Conservation (phyloP, 2,329 filamentous ascomycete species). For the Raffaelea ambrosiae region DNA sequence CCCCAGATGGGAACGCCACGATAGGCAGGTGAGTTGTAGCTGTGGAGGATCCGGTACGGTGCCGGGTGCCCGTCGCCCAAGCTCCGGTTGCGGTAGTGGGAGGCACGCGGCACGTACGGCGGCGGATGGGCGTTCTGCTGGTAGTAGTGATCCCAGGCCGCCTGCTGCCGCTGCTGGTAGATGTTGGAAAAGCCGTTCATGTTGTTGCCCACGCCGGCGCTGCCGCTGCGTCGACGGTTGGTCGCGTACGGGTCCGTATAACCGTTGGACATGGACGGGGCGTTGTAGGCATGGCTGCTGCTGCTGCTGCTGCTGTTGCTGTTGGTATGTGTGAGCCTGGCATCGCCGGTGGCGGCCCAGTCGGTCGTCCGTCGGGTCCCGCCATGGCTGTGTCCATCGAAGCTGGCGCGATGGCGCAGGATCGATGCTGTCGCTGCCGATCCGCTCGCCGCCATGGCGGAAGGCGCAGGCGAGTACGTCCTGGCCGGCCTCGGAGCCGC, state of each 20-base stretch:
- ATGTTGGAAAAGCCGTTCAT: neutral
- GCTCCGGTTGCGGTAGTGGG: constrained; percentile 30
- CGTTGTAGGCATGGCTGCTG: neutral
- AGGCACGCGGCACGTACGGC: constrained; percentile 22
- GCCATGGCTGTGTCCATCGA: constrained; percentile 18
- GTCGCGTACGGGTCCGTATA: constrained; percentile 7
- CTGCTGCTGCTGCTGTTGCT: too few species aligned
- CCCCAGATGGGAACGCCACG: constrained; percentile 47
- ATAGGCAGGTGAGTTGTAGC: constrained; percentile 51
- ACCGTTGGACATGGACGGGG: constrained; percentile 5
- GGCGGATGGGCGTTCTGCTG: constrained; percentile 24
- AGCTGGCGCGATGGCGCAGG: constrained; percentile 25
- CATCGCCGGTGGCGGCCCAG: constrained; percentile 1
- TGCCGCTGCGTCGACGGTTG: constrained; percentile 3
- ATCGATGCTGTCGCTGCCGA: neutral
- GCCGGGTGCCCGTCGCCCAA: constrained; percentile 19
- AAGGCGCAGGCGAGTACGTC: neutral
- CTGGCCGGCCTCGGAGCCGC: neutral
- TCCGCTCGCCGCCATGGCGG: neutral
- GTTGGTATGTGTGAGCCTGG: too few species aligned
- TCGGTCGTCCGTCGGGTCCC: constrained; percentile 10
- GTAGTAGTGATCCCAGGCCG: constrained; percentile 23
- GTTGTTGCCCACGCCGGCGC: constrained; percentile 16
- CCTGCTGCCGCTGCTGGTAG: constrained; percentile 8
- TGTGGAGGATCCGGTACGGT: constrained; percentile 47